These are phyloP conservation scores for Tulasnella sp. DNA, from an alignment of 768 basidiomycete genomes.

Conservation along the genomic window DNA sequence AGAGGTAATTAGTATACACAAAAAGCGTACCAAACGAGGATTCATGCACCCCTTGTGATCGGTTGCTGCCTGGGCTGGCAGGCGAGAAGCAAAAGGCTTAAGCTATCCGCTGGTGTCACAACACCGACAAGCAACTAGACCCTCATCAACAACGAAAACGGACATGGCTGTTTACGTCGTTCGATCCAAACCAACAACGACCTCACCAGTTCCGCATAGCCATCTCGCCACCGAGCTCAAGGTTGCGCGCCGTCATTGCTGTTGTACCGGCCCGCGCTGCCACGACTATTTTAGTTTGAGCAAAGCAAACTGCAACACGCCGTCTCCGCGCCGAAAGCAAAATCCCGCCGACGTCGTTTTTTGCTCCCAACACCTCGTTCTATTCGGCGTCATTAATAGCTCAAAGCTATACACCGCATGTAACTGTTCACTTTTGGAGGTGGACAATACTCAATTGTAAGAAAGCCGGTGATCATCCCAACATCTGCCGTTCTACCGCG, in stretches of 20 bases:
- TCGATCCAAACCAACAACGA: background rate
- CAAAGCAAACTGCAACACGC: background rate
- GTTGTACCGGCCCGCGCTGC: background rate
- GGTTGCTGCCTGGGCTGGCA: background rate
- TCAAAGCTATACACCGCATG: constrained; percentile 4
- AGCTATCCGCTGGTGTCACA: background rate
- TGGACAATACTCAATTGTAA: background rate
- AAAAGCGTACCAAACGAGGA: background rate
- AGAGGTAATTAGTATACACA: background rate
- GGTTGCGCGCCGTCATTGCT: background rate
- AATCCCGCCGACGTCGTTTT: background rate
- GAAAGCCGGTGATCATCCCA: background rate
- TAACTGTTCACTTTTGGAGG: background rate
- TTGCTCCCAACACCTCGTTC: background rate
- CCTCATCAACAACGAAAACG: background rate
- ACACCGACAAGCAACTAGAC: background rate
- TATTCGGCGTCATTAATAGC: background rate
- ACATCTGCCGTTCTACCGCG: background rate
- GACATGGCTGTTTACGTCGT: background rate
- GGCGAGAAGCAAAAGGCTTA: background rate
- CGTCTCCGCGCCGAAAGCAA: background rate
- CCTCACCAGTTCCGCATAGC: background rate
- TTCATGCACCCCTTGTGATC: background rate
- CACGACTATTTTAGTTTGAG: background rate
- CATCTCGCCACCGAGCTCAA: background rate